Base-by-base conservation (phyloP, 352 stramenopile genomes). In the Phytopythium boreale region DNA sequence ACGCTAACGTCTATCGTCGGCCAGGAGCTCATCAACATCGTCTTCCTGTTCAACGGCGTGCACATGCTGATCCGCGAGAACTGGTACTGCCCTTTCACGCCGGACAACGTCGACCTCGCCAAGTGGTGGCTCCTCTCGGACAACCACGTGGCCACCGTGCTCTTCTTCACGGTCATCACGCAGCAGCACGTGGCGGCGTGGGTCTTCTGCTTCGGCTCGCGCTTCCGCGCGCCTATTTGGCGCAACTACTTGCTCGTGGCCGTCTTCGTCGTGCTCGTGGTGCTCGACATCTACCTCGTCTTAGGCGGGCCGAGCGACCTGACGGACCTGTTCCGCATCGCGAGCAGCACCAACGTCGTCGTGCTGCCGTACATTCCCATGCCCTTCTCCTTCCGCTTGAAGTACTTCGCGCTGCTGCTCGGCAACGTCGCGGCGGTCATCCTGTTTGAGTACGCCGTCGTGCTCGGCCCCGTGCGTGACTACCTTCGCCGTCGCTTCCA, bases 61-160 rank as follows among this genome's bases (percentile, higher is more conserved):
- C 62, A 73, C 58, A 68, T 79, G 68, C 59, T 87, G 0, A 52
- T 69, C 4, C 60, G 37, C 24, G 27, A 82, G 41, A 22, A 59
- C 24, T 80, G 75, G 72, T 86, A 84, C 61, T 80, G 71, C 29
- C 73, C 74, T 4, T 84, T 82, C 61, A 70, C 63, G 8, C 70
- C 66, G 1, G 73, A 81, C n/a, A 65, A 71, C 53, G 64, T 79
- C 0, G 68, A 83, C 34, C 36, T 79, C 8, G 62, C 69, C 22
- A 80, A 86, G 63, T 82, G 74, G 74, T 83, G 74, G 77, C 57
- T 81, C 2, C 61, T 87, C 26, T 67, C 63, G 26, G 75, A 86
- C 63, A 84, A 80, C 29, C 67, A 75, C 55, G 55, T 84, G 55
- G 56, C 66, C 4, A 84, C 79, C 2, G 56, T 59, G 36, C 50